Conservation (phyloP, 140 eudicot species). For the Oenanthe javanica region DNA sequence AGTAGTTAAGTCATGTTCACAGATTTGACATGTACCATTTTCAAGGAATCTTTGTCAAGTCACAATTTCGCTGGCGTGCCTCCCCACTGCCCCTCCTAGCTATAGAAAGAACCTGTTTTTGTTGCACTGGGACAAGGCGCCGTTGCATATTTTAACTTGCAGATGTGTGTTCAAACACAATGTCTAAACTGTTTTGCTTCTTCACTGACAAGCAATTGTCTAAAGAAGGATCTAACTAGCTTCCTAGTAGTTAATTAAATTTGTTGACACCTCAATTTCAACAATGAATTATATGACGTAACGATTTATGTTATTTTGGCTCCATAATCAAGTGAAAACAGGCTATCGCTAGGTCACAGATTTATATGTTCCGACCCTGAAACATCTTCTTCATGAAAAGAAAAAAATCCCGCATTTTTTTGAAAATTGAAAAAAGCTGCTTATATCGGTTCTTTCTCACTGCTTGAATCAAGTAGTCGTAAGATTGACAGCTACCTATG, state of each 20-base stretch:
- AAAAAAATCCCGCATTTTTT: background rate
- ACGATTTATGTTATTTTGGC: background rate
- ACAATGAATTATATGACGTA: background rate
- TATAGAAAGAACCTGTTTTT: background rate
- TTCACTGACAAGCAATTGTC: background rate
- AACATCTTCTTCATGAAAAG: background rate
- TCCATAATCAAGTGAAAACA: too few relatives aligned
- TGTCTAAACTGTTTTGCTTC: background rate
- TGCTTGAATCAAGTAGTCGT: background rate
- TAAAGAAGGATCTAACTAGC: background rate
- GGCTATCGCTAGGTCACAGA: too few relatives aligned
- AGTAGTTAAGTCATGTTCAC: background rate
- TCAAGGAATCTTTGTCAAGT: background rate
- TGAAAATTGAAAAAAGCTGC: background rate
- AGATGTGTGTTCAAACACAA: background rate
- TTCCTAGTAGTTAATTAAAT: background rate
- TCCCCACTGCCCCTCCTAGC: constrained; percentile 3
- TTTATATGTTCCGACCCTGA: too few relatives aligned
- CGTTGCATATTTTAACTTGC: background rate
- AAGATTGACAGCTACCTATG: background rate
- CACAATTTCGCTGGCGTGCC: background rate
- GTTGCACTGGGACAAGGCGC: background rate
- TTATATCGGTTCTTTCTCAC: background rate
- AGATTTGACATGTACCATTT: background rate
- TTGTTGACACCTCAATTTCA: background rate